These are phyloP conservation scores for Allantophomopsis lycopodina DNA, from an alignment of 2,329 filamentous ascomycete genomes.

Conservation along the genomic window DNA sequence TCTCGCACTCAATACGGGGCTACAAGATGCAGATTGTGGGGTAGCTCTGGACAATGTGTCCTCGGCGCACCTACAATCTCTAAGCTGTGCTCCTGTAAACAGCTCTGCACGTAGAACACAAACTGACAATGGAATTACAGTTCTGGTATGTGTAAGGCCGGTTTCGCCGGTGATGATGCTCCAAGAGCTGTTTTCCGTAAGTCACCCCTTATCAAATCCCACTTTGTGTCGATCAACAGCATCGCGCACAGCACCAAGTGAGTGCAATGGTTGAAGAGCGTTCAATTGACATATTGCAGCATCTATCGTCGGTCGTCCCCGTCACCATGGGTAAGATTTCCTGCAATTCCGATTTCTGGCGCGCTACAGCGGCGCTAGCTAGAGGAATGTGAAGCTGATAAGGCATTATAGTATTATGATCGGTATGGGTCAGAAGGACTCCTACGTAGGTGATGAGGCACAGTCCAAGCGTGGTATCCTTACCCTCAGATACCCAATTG, in stretches of 20 bases:
- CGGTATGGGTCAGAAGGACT: conserved; percentile 99
- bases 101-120: conserved; percentile 9
- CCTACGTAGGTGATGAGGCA: conserved; percentile 99
- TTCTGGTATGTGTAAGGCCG: conserved; percentile 99
- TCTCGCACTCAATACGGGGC: conserved; percentile 18
- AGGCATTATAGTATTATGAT: conserved; percentile 81
- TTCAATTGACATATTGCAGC: conserved; percentile 37
- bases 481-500: conserved; percentile 97
- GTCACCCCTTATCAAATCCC: conserved; percentile 29
- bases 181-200: conserved; percentile 99
- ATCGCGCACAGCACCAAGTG: conserved; percentile 9
- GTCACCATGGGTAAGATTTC: conserved; percentile 87
- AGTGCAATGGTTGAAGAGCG: neutral
- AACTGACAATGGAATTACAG: conserved; percentile 31
- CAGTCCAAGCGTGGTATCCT: conserved; percentile 99
- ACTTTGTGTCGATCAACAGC: conserved; percentile 2
- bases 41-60: conserved; percentile 5
- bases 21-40: conserved; percentile 10
- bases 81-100: conserved; percentile 2
- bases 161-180: conserved; percentile 99
- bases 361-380: too few relatives aligned
- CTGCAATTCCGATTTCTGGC: too few relatives aligned
- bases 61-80: neutral
- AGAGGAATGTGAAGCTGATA: conserved; percentile 14
- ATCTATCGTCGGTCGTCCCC: conserved; percentile 98